Evolutionary conservation across 2,329 filamentous ascomycete genomes (phyloP).

Genomic region (Daldinia sp.): DNA sequence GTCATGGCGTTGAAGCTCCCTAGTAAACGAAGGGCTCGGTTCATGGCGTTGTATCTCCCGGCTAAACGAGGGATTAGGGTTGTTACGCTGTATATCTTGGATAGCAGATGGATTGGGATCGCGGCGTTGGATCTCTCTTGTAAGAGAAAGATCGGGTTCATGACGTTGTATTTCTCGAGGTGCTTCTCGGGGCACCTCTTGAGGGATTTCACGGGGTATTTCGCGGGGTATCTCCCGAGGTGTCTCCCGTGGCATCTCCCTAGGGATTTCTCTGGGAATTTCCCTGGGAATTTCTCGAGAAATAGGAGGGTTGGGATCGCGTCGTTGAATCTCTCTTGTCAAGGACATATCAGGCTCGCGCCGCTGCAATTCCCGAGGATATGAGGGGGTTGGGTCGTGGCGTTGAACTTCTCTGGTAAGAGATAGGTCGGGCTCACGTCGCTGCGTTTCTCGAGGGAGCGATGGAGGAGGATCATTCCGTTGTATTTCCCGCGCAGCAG

Average conservation of each 20-base stretch:
- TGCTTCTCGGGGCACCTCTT: background rate
- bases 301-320: conserved; percentile 3
- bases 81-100: conserved; percentile 10
- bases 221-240: background rate
- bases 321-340: conserved; percentile 21
- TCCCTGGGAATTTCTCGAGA: conserved; percentile 10
- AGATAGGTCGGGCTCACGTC: conserved; percentile 49
- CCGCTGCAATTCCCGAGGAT: conserved; percentile 61
- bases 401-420: conserved; percentile 19
- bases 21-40: conserved; percentile 6
- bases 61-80: conserved; percentile 3
- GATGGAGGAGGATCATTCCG: conserved; percentile 10
- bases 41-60: conserved; percentile 15
- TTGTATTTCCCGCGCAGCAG: conserved; percentile 18
- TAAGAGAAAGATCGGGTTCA: conserved; percentile 7
- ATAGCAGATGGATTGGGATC: conserved; percentile 1
- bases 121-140: conserved; percentile 28
- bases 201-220: background rate
- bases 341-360: conserved; percentile 21
- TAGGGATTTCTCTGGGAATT: background rate
- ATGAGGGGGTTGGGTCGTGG: conserved; percentile 74
- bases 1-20: conserved; percentile 13
- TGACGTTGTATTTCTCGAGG: conserved; percentile 20
- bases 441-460: conserved; percentile 13
- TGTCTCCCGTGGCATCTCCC: background rate